These are phyloP conservation scores for Agarophyton chilense DNA, from an alignment of 23 red algal species.

Conservation along the genomic window DNA sequence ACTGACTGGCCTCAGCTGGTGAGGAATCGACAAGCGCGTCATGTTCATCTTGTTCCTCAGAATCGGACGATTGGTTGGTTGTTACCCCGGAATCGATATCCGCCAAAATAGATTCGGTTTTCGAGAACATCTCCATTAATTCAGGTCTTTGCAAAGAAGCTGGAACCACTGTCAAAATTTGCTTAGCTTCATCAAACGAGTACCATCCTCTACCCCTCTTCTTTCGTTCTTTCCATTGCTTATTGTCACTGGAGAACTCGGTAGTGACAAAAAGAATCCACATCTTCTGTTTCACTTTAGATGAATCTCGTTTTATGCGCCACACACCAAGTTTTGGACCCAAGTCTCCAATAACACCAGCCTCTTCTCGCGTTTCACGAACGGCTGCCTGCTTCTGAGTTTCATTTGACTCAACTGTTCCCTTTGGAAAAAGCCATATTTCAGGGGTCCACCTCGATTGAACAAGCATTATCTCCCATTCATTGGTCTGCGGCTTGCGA, in stretches of 20 bases:
- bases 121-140: conserved; percentile 81
- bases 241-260: conserved; percentile 25
- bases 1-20: background rate
- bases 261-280: conserved; percentile 77
- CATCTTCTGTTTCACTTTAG: conserved; percentile 78
- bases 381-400: conserved; percentile 73
- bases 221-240: conserved; percentile 78
- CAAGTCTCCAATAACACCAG: conserved; percentile 73
- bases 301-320: conserved; percentile 18
- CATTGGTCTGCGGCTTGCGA: conserved; percentile 11
- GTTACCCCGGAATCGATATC: conserved; percentile 7
- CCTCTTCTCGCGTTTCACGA: conserved; percentile 94
- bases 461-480: conserved; percentile 81
- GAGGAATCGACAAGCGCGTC: background rate
- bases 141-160: conserved; percentile 60
- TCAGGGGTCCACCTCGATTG: conserved; percentile 69
- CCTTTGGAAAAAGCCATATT: conserved; percentile 95
- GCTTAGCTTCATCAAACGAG: conserved; percentile 68
- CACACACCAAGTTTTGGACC: conserved; percentile 85
- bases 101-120: conserved; percentile 24
- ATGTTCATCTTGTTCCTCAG: background rate
- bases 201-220: conserved; percentile 75
- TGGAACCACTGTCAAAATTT: background rate
- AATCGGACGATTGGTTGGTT: background rate
- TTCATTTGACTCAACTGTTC: conserved; percentile 80